These are phyloP conservation scores for Tothia fuscella DNA, from an alignment of 2,329 filamentous ascomycete genomes.

Conservation along the genomic window DNA sequence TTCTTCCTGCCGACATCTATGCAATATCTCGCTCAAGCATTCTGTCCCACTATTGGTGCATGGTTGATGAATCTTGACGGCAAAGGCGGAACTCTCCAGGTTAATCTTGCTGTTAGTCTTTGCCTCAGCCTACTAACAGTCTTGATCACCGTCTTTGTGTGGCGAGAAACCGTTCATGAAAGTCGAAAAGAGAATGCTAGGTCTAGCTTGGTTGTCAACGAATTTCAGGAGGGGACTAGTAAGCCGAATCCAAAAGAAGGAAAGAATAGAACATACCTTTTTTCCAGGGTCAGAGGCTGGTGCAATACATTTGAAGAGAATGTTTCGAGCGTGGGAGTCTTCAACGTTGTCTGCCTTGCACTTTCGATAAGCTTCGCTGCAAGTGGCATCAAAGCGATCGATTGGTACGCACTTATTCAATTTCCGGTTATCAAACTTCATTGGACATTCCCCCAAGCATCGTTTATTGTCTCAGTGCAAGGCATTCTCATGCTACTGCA, in stretches of 20 bases:
- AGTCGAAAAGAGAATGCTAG: not conserved
- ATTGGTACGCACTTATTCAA: conserved; percentile 11
- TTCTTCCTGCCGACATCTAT: conserved; percentile 11
- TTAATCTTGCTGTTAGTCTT: conserved; percentile 10
- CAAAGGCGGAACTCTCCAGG: conserved; percentile 9
- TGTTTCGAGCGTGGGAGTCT: conserved; percentile 6
- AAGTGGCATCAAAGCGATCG: conserved; percentile 11
- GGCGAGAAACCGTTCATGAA: conserved; percentile 6
- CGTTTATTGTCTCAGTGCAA: conserved; percentile 5
- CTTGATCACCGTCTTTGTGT: conserved; percentile 4
- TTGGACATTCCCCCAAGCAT: conserved; percentile 11
- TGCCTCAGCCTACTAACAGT: not conserved
- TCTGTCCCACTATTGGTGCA: conserved; percentile 9
- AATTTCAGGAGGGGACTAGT: not conserved
- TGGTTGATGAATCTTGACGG: conserved; percentile 11
- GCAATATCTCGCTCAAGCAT: conserved; percentile 11
- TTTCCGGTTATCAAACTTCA: conserved; percentile 11
- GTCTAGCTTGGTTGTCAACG: too few species aligned
- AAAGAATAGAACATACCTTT: not conserved
- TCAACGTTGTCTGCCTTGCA: conserved; percentile 7
- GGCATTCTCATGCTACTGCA: conserved; percentile 10
- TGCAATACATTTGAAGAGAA: not conserved
- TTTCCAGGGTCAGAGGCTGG: not conserved
- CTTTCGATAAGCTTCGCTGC: conserved; percentile 8
- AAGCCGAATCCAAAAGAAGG: not conserved